A percentile compares a stretch with the other conserved stretches of the same genome.
phyloP scores from a whole-genome alignment of 2,329 filamentous ascomycete species.

The Trichoderma hamatum region DNA sequence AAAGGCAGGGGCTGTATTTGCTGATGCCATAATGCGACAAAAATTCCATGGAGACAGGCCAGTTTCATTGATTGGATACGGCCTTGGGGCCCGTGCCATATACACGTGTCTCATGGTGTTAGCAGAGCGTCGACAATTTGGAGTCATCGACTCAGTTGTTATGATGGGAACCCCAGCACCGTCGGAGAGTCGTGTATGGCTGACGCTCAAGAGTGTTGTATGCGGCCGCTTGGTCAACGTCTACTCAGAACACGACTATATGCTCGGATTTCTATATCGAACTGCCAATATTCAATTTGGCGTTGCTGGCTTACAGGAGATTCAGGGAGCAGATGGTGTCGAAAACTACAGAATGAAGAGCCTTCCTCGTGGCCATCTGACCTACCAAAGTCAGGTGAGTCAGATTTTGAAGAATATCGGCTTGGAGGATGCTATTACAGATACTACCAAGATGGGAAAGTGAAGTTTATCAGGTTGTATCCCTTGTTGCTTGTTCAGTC shows the following conservation, averaged over 20 bases:
- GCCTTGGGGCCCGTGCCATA: constrained; percentile 79
- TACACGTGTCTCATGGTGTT: constrained; percentile 80
- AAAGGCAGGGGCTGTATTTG: constrained; percentile 71
- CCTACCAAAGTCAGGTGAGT: constrained; percentile 70
- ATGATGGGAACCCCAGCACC: constrained; percentile 83
- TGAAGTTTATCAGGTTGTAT: constrained; percentile 4
- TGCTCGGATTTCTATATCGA: constrained; percentile 86
- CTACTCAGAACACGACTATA: constrained; percentile 83
- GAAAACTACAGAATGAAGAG: constrained; percentile 71
- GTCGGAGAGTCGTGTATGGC: constrained; percentile 72
- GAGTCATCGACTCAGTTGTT: constrained; percentile 81
- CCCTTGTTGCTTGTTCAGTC: background rate
- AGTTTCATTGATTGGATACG: constrained; percentile 80
- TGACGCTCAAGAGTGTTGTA: constrained; percentile 75
- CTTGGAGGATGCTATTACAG: constrained; percentile 65
- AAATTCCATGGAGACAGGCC: constrained; percentile 81
- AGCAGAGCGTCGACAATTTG: constrained; percentile 80
- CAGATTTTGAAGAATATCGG: constrained; percentile 67
- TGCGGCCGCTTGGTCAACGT: constrained; percentile 86
- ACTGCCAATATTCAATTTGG: constrained; percentile 80
- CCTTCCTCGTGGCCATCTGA: constrained; percentile 68
- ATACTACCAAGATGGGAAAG: constrained; percentile 36
- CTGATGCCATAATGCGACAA: constrained; percentile 75
- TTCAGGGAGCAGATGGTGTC: constrained; percentile 65
- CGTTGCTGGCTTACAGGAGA: constrained; percentile 78